Percentiles rank a stretch among this genome's conserved stretches.
These are phyloP conservation scores for Amanita exitialis DNA, from an alignment of 768 basidiomycete genomes.

Conservation along the genomic window DNA sequence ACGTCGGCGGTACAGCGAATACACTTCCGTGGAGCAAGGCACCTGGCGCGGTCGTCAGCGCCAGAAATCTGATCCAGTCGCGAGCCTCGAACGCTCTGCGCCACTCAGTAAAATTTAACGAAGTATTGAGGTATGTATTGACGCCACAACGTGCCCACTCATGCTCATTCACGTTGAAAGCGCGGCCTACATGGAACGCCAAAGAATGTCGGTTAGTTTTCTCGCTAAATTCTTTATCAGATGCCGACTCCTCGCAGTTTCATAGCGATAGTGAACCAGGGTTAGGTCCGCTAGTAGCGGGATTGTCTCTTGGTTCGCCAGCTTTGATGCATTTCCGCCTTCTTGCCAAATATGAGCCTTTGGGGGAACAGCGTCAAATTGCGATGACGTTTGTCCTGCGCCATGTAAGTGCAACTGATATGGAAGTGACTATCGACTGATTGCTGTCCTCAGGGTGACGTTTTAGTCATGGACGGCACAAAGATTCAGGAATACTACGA, in stretches of 20 bases:
- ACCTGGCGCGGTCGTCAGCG: constrained; percentile 46
- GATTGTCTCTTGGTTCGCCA: constrained; percentile 66
- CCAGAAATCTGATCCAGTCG: constrained; percentile 47
- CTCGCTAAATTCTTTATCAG: not conserved
- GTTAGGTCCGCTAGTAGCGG: constrained; percentile 63
- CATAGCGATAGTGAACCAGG: constrained; percentile 74
- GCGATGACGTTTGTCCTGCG: constrained; percentile 50
- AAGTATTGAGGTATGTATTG: constrained; percentile 48
- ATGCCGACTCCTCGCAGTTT: constrained; percentile 33
- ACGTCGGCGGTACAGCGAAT: constrained; percentile 67
- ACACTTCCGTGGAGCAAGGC: constrained; percentile 57
- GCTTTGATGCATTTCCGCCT: constrained; percentile 75
- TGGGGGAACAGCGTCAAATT: constrained; percentile 21
- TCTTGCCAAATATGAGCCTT: constrained; percentile 25
- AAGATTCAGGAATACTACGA: constrained; percentile 63
- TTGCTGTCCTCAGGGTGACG: constrained; percentile 39
- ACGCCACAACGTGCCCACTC: not conserved
- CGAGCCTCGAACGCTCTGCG: constrained; percentile 40
- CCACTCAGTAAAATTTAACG: constrained; percentile 46
- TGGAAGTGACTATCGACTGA: not conserved
- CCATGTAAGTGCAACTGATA: constrained; percentile 37
- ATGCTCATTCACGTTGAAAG: constrained; percentile 18
- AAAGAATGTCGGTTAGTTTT: constrained; percentile 66
- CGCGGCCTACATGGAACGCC: constrained; percentile 78
- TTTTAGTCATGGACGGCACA: constrained; percentile 69